Evolutionary conservation across 2,329 filamentous ascomycete species (phyloP), one percentile per base, ranked within the genome.

Genomic region (Mollisiaceae sp.): DNA sequence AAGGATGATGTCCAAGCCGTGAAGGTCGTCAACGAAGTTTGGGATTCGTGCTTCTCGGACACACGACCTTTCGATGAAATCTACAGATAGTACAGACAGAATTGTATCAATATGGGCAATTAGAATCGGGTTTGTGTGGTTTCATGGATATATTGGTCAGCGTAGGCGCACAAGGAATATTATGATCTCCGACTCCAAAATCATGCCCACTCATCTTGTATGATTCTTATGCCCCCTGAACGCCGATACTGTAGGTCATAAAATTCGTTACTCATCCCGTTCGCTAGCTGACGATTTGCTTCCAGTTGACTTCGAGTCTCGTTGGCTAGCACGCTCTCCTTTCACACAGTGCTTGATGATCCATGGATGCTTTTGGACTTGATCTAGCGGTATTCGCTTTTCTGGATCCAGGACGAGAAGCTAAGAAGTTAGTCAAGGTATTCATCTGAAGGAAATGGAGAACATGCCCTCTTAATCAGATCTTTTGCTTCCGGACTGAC

Each of bases 21-120:
- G 60, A 92, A 91, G 80, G 89, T 96, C 32, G 93, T 99, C 65
- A 95, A 98, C 79, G 90, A 97, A 79, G 95, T 99, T n/a, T 99
- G 94, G 93, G 94, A 97, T 72, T 97, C 93, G 73, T 99, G 95
- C 78, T 99, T 97, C 77, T 82, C 87, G 60, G 95, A 99, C 79
- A 98, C 94, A 4, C 84, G 95, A 75, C 95, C 95, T 1, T 99
- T 99, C 79, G 93, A 98, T 78, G 94, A 98, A 77, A 93, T 99
- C 61, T 99, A 97, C 78, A 89, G 92, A 77, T 94, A 43, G 68
- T 64, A 39, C 63, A 64, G 39, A 58, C 64, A 65, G 67, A 67
- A 45, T 67, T 72, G 69, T 72, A 73, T 64, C 41, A 72, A 68
- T n/a, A 69, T 64, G 59, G 69, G 70, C 24, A 64, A 47, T 59